Evolutionary conservation across 148 eudicot genomes (phyloP).

Genomic region (Drosera capensis): DNA sequence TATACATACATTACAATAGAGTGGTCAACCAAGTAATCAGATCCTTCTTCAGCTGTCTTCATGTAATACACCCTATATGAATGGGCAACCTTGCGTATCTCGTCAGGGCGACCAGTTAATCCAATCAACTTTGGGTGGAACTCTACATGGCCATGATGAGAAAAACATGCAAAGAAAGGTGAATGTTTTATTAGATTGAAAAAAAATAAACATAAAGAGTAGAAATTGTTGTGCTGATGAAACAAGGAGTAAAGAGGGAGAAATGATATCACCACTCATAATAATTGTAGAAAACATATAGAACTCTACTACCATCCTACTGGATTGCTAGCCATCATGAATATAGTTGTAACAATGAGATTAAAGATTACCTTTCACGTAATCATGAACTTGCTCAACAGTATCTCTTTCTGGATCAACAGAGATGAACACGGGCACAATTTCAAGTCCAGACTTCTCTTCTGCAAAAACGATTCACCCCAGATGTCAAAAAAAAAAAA

Average conservation of each 20-base stretch:
- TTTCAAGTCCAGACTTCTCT: constrained; percentile 50
- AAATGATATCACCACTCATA: too few species aligned
- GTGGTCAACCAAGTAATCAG: constrained; percentile 97
- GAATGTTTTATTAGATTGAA: too few species aligned
- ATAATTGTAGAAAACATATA: too few species aligned
- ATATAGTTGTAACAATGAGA: neutral
- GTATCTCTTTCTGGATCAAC: constrained; percentile 98
- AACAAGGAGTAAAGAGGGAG: too few species aligned
- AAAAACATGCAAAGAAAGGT: too few species aligned
- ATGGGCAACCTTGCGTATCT: constrained; percentile 77
- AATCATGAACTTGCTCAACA: constrained; percentile 88
- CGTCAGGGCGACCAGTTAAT: constrained; percentile 73
- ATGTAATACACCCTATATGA: constrained; percentile 90
- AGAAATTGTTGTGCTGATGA: too few species aligned
- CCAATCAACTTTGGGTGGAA: constrained; percentile 88
- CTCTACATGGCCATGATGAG: constrained; percentile 41
- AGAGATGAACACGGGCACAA: constrained; percentile 77
- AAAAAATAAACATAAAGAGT: too few species aligned
- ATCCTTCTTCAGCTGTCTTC: constrained; percentile 92
- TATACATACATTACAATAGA: constrained; percentile 81
- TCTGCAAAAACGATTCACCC: constrained; percentile 30
- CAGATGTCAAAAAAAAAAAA: neutral
- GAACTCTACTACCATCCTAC: too few species aligned
- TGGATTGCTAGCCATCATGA: too few species aligned
- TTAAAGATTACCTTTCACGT: constrained; percentile 49